Percentiles rank a stretch among this genome's conserved stretches.
Conservation (phyloP, 2,329 filamentous ascomycete species). For the Aspergillus phoenicis region DNA sequence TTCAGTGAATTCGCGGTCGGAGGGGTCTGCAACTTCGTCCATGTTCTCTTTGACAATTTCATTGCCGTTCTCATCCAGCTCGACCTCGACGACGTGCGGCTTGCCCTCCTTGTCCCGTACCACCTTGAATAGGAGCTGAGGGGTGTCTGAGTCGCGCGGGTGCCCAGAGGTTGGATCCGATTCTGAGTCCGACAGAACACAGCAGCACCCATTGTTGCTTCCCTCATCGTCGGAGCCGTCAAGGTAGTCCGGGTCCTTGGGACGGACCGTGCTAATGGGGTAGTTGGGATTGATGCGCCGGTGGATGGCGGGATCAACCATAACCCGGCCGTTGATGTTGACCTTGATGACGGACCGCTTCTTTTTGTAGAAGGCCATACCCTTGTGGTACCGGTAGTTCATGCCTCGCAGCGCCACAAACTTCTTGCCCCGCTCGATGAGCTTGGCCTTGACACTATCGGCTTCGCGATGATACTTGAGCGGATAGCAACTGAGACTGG, state of each 20-base stretch:
- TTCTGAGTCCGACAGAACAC: conserved; percentile 37
- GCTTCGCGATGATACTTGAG: conserved; percentile 78
- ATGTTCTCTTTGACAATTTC: conserved; percentile 61
- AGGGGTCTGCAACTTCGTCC: conserved; percentile 46
- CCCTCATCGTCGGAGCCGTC: conserved; percentile 48
- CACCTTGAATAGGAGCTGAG: conserved; percentile 54
- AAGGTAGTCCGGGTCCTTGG: conserved; percentile 67
- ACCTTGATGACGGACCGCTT: conserved; percentile 75
- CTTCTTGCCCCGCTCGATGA: conserved; percentile 80
- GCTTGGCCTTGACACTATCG: conserved; percentile 61
- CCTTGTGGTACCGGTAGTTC: conserved; percentile 80
- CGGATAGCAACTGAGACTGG: conserved; percentile 74
- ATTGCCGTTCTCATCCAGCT: conserved; percentile 58
- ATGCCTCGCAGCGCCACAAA: conserved; percentile 81
- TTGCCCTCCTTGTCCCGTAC: conserved; percentile 57
- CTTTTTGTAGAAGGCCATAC: conserved; percentile 82
- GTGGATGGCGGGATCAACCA: conserved; percentile 83
- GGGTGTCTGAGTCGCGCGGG: conserved; percentile 36
- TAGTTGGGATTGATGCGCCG: conserved; percentile 87
- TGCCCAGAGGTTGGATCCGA: conserved; percentile 43
- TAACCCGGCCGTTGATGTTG: conserved; percentile 82
- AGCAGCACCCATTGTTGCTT: conserved; percentile 48
- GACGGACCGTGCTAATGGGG: conserved; percentile 70
- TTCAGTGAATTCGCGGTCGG: conserved; percentile 66
- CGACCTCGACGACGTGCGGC: conserved; percentile 56